These are phyloP conservation scores for Candida silvatica DNA, from an alignment of 805 yeast species.

Conservation along the genomic window DNA sequence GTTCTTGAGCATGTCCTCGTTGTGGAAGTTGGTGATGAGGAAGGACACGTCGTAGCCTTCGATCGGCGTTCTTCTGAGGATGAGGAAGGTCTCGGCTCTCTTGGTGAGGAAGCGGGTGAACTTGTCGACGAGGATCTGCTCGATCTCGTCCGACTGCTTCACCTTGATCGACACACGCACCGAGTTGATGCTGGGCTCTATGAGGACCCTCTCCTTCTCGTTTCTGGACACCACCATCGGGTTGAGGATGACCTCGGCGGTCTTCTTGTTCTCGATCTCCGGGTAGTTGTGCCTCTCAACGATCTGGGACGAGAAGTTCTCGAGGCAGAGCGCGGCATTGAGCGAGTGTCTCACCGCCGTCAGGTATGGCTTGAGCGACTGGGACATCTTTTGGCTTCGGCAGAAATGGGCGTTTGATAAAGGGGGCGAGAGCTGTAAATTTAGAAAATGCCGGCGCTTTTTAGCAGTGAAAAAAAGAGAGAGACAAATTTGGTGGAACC, in stretches of 20 bases:
- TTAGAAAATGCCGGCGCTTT: too few relatives aligned
- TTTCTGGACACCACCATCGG: slow-evolving; percentile 89
- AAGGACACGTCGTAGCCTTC: slow-evolving; percentile 91
- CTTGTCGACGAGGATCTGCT: slow-evolving; percentile 86
- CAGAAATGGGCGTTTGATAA: too few relatives aligned
- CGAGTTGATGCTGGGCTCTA: slow-evolving; percentile 91
- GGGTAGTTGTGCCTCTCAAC: slow-evolving; percentile 98
- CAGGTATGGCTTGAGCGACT: slow-evolving; percentile 91
- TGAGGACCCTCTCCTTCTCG: slow-evolving; percentile 85
- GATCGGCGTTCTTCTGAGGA: slow-evolving; percentile 85
- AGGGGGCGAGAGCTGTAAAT: too few relatives aligned
- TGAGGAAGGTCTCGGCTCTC: slow-evolving; percentile 91
- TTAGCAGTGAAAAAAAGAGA: too few relatives aligned
- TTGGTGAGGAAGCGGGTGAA: slow-evolving; percentile 90
- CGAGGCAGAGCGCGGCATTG: slow-evolving; percentile 87
- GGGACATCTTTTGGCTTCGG: too few relatives aligned
- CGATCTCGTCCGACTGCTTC: slow-evolving; percentile 97
- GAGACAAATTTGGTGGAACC: too few relatives aligned
- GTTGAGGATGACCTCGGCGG: slow-evolving; percentile 78
- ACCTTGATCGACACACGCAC: slow-evolving; percentile 86
- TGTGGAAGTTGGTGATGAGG: slow-evolving; percentile 86
- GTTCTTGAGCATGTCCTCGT: slow-evolving; percentile 91
- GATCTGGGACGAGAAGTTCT: slow-evolving; percentile 89
- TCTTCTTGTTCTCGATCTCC: slow-evolving; percentile 80
- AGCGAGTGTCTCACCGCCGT: slow-evolving; percentile 89